Base-by-base conservation (phyloP, 352 stramenopile species). In the Phytophthora colocasiae region DNA sequence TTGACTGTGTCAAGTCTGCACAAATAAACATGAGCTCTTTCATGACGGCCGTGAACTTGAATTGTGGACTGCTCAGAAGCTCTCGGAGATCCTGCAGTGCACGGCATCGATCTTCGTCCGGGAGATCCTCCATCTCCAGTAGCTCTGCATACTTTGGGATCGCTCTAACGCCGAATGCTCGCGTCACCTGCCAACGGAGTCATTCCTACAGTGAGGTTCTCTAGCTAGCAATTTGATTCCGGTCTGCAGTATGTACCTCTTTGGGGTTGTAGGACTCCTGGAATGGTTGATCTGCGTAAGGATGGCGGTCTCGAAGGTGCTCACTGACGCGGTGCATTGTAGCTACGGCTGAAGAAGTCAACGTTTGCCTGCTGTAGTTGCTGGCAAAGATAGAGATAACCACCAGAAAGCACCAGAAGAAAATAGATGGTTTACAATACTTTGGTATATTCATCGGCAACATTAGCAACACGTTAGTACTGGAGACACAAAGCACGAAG, bases 301-400 rank as follows among this genome's bases (percentile, higher is more conserved):
- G 81, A 17, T 90, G 78, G 26, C 81, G 79, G 38, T 90, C 81
- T 22, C 72, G 54, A 46, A 92, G 76, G 22, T 90, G 74, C 55
- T 92, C 83, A 46, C 83, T 91, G 44, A 89, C 78, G 60, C 75
- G 77, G 47, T 91, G 83, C 83, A 91, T 90, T 27, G 19, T 66
- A 40, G 15, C 40, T 24, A 39, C 2, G 27, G 1, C 38, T 19
- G 38, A 44, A 44, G 0, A 17, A 15, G 11, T 17, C 11, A 43
- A 43, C 38, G n/a, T 15, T 43, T 43, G 38, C 38, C 0, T 43
- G 22, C 22, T 22, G 22, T 22, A 22, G 19, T 22, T 22, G 19
- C 2, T 7, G 5, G n/a, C 14, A 44, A 50, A 6, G 6, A 32
- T 19, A n/a, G 11, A 53, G 32, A 44, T 44, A 15, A 34, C 17